Evolutionary conservation across 176 grass and related monocot species (phyloP).

Genomic region (Themeda triandra): DNA sequence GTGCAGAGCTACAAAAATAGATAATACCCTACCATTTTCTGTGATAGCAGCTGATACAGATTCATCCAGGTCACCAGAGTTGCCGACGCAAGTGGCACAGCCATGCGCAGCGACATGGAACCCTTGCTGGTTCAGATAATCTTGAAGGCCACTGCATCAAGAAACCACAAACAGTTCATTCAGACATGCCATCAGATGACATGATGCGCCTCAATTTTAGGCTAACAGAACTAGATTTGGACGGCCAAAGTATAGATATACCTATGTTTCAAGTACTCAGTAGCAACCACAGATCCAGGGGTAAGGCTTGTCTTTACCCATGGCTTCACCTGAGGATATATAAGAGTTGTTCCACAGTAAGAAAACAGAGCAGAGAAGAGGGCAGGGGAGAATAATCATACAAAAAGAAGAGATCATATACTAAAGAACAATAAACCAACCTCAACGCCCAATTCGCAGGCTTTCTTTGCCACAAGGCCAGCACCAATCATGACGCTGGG

Average conservation of each 20-base stretch:
- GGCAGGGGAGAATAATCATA: background rate
- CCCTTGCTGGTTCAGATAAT: constrained; percentile 51
- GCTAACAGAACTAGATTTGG: background rate
- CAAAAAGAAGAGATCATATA: background rate
- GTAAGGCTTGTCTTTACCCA: constrained; percentile 72
- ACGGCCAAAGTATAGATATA: constrained; percentile 1
- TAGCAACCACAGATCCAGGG: constrained; percentile 60
- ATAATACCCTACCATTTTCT: constrained; percentile 43
- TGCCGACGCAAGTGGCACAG: constrained; percentile 56
- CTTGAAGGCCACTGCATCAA: constrained; percentile 50
- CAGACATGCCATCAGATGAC: background rate
- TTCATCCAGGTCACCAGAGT: constrained; percentile 57
- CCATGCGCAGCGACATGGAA: constrained; percentile 50
- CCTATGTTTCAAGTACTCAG: constrained; percentile 57
- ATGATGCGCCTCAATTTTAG: background rate
- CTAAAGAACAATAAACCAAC: constrained; percentile 2
- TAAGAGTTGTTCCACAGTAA: background rate
- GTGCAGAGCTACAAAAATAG: background rate
- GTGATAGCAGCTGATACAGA: constrained; percentile 52
- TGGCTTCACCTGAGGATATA: constrained; percentile 54
- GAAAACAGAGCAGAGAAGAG: background rate
- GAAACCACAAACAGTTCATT: background rate
- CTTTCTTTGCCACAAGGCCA: constrained; percentile 64
- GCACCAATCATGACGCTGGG: constrained; percentile 64
- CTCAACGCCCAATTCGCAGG: constrained; percentile 45